Percentiles rank a stretch among this genome's conserved stretches.
Conservation (phyloP, 495 filamentous ascomycete genomes). For the Lineolata rhizophorae region DNA sequence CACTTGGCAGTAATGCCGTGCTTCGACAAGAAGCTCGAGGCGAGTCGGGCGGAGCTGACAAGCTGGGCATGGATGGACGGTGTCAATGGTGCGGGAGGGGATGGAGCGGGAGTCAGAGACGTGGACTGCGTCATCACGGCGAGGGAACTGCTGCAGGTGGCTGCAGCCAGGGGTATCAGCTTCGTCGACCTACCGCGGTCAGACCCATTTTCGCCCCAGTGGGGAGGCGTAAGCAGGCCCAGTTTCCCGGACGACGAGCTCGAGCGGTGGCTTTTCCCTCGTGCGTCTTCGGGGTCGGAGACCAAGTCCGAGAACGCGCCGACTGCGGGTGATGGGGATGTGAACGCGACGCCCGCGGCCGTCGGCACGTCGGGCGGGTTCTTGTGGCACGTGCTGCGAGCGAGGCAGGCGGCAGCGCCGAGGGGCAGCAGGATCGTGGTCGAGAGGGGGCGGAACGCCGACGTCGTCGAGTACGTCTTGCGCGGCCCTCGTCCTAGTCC, state of each 20-base stretch:
- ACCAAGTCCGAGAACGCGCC: too few species aligned
- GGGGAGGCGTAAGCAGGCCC: conserved; percentile 11
- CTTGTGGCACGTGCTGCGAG: conserved; percentile 57
- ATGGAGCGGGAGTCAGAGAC: too few species aligned
- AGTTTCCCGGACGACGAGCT: conserved; percentile 47
- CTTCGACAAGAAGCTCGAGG: conserved; percentile 97
- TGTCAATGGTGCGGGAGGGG: too few species aligned
- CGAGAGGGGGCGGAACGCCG: conserved; percentile 63
- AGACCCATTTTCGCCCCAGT: too few species aligned
- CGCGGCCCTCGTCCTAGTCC: too few species aligned
- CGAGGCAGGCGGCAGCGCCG: conserved; percentile 32
- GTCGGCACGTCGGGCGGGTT: conserved; percentile 77
- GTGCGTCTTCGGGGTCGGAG: conserved; percentile 5
- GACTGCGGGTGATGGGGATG: conserved; percentile 9
- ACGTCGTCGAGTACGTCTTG: conserved; percentile 68
- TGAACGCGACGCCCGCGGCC: conserved; percentile 12
- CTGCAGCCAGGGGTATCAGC: conserved; percentile 50
- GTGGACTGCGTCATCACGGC: conserved; percentile 96
- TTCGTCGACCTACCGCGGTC: conserved; percentile 43
- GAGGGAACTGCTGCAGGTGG: conserved; percentile 75
- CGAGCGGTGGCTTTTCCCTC: conserved; percentile 47
- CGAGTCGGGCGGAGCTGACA: conserved; percentile 79
- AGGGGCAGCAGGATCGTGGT: conserved; percentile 41
- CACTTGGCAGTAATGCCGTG: conserved; percentile 92
- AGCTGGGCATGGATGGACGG: conserved; percentile 51